phyloP scores from a whole-genome alignment of 75 land plant genomes.

The Sequoia sempervirens region DNA sequence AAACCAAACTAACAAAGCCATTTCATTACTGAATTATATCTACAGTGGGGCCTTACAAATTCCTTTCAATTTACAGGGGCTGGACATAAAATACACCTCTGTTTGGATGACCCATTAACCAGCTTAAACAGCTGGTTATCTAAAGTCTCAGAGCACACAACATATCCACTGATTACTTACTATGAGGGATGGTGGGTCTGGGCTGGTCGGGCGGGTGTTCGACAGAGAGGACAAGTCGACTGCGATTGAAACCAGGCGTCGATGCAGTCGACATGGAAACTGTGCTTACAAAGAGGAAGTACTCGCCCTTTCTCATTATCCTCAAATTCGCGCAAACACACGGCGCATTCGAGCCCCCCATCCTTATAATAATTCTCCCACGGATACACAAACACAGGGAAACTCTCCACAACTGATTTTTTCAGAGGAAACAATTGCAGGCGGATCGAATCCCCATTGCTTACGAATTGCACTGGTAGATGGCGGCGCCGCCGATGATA shows the following conservation, averaged over 20 bases:
- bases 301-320: background rate
- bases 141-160: too few species aligned
- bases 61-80: too few species aligned
- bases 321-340: background rate
- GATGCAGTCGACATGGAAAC: constrained; percentile 37
- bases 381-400: background rate
- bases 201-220: background rate
- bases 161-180: too few species aligned
- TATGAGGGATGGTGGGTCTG: background rate
- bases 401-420: background rate
- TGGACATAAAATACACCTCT: too few species aligned
- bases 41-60: too few species aligned
- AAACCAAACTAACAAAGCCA: too few species aligned
- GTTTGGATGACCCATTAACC: too few species aligned
- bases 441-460: background rate
- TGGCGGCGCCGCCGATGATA: background rate
- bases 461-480: too few species aligned
- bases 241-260: constrained; percentile 39
- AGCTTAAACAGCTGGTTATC: too few species aligned
- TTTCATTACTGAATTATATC: too few species aligned
- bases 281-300: background rate
- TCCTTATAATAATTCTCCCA: background rate
- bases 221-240: background rate
- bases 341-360: background rate
- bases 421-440: background rate